Evolutionary conservation across 352 stramenopile genomes (phyloP), one percentile per base, ranked within the genome.

Genomic region (Globisporangium radiosum): DNA sequence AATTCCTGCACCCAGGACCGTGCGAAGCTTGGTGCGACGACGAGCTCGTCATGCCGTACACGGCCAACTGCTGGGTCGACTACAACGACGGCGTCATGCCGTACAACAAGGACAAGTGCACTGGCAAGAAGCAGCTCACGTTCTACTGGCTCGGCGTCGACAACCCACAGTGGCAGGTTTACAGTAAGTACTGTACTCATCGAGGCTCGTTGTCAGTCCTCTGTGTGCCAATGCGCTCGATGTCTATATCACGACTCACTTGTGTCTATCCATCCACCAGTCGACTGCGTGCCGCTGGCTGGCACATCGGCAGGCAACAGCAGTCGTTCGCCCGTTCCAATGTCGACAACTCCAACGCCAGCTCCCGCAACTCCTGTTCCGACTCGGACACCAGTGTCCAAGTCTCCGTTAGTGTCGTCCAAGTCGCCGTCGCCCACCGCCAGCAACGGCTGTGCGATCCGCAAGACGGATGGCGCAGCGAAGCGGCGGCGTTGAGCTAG

Each of bases 111-210:
- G 52, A 38, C 40, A 57, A 53, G 52, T 69, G 63, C 14, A 17
- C 45, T 2, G 63, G 63, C 45, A 58, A 63, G 48, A 62, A 57
- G n/a, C 57, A 64, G 0, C 59, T 84, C 6, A 78, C 70, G 3
- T 74, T 87, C 52, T 81, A 76, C 66, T 87, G 76, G 76, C 59
- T 84, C 36, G 66, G 64, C 5, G 72, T 78, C 59, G 68, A 82
- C 47, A 59, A 64, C 8, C 11, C 65, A 0, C 55, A 59, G 33
- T 87, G 72, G 74, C 74, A 87, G 63, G 68, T 87, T 52, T 85
- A 84, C 66, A 75, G 51, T 56, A 42, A 25, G 39, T 58, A 10
- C 39, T 19, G 4, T 37, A 17, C 17, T 51, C 15, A 9, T 7
- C 25, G 8, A 44, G 17, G 17, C 17, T 51, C 7, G 7, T 37